Evolutionary conservation across 2,329 filamentous ascomycete species (phyloP).

Genomic region (Myriangium duriaei): DNA sequence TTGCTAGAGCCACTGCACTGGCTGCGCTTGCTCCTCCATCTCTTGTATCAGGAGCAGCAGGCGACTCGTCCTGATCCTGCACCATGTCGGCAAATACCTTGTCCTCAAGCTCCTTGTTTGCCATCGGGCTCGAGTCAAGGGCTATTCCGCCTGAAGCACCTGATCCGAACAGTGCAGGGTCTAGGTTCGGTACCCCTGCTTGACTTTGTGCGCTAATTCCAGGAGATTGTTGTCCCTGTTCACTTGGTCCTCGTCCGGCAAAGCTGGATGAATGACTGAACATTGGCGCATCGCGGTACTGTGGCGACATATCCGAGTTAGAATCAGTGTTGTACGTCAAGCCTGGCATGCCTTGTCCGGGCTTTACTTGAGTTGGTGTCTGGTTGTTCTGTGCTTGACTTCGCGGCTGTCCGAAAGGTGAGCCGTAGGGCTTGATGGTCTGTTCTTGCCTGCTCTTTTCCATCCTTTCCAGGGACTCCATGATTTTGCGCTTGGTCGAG

Average conservation of each 20-base stretch:
- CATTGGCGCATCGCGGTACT: not conserved
- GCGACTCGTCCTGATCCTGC: slow-evolving; percentile 16
- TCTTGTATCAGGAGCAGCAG: slow-evolving; percentile 4
- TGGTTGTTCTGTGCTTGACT: slow-evolving; percentile 1
- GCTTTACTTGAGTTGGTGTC: slow-evolving; percentile 17
- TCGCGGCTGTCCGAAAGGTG: not conserved
- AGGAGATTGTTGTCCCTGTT: slow-evolving; percentile 17
- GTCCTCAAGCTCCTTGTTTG: slow-evolving; percentile 17
- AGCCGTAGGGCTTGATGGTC: slow-evolving; percentile 2
- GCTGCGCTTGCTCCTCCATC: slow-evolving; percentile 10
- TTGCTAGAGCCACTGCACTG: not conserved
- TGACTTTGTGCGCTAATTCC: slow-evolving; percentile 11
- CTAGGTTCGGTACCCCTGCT: slow-evolving; percentile 9
- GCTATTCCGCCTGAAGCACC: slow-evolving; percentile 12
- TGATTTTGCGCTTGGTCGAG: slow-evolving; percentile 55
- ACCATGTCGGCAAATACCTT: slow-evolving; percentile 26
- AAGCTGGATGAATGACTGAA: not conserved
- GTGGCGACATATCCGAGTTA: not conserved
- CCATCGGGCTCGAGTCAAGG: slow-evolving; percentile 19
- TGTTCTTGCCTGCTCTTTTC: not conserved
- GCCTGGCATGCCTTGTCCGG: slow-evolving; percentile 11
- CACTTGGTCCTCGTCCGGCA: slow-evolving; percentile 6
- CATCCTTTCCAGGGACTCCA: slow-evolving; percentile 17
- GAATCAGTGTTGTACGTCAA: not conserved
- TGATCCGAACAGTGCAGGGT: slow-evolving; percentile 12